Base-by-base conservation (phyloP, 129 eudicot species). In the Tagetes patula region DNA sequence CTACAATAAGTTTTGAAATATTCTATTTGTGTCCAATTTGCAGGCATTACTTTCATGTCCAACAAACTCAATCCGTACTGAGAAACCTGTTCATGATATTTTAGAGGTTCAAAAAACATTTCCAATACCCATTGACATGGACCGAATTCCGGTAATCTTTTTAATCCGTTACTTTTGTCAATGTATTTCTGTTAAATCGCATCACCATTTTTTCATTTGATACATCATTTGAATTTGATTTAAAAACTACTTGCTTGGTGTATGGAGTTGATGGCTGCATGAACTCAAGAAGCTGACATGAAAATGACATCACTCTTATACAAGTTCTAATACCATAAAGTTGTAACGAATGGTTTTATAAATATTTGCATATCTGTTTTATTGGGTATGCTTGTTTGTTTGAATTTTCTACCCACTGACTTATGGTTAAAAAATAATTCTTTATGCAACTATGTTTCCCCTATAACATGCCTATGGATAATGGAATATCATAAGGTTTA, bases 41-140 rank as follows among this genome's bases (percentile, higher is more conserved):
- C 62, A 89, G 96, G 96, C 96, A 42, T 81, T 89, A 65, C 81
- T 89, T 65, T 82, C 96, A 65, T 89, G 96, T 75, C 96, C 92
- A 67, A 89, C 96, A 47, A 82, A 80, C 82, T 89, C 96, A 40
- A 89, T 89, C 40, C 80, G 67, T 63, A 89, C 96, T 5, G 89
- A 80, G 80, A 81, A 75, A 60, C 87, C 89, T 48, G 72, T 80
- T 80, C 81, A 13, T 62, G 90, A 86, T 70, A 84, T 89, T 47
- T 5, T 78, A 59, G 80, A 86, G 72, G 92, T 82, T 73, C 89
- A 89, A 50, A 86, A 86, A 73, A 89, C 96, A 39, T 82, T 89
- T 70, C 96, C 96, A 3, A 77, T 84, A 60, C 87, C 89, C 65
- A 52, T 89, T 62, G 62, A 86, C 65, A 65, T 45, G 55, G 77